Percentiles rank a stretch among this genome's conserved stretches.
Evolutionary conservation across 2,329 filamentous ascomycete species (phyloP).

Genomic region (Talaromyces piceae): DNA sequence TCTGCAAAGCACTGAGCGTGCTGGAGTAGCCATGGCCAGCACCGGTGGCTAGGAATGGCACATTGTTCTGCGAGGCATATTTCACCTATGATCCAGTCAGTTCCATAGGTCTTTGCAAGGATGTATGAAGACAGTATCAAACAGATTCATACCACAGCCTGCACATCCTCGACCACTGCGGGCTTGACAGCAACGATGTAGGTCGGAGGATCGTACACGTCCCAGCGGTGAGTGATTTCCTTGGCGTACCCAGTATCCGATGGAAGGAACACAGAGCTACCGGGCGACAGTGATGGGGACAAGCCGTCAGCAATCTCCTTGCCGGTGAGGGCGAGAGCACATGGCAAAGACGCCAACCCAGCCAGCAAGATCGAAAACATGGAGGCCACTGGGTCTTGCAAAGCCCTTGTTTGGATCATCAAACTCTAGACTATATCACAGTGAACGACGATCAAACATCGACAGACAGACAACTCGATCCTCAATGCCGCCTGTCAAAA

Average conservation of each 20-base stretch:
- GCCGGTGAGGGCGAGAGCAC: not conserved
- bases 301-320: not conserved
- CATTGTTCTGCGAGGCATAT: constrained; percentile 16
- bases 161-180: not conserved
- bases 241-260: not conserved
- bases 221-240: not conserved
- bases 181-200: not conserved
- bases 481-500: too few relatives aligned
- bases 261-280: not conserved
- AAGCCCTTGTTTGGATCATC: too few relatives aligned
- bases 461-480: too few relatives aligned
- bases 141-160: not conserved
- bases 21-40: constrained; percentile 27
- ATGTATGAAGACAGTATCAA: too few relatives aligned
- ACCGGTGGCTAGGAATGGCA: constrained; percentile 29
- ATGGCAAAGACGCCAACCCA: too few relatives aligned
- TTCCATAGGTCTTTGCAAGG: not conserved
- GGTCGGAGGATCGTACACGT: not conserved
- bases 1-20: constrained; percentile 13
- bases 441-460: too few relatives aligned
- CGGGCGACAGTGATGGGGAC: not conserved
- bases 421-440: too few relatives aligned
- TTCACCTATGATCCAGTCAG: not conserved
- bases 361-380: too few relatives aligned
- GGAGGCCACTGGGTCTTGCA: too few relatives aligned